Evolutionary conservation across 805 yeast genomes (phyloP), one percentile per base, ranked within the genome.

Genomic region (Saturnispora bothae): DNA sequence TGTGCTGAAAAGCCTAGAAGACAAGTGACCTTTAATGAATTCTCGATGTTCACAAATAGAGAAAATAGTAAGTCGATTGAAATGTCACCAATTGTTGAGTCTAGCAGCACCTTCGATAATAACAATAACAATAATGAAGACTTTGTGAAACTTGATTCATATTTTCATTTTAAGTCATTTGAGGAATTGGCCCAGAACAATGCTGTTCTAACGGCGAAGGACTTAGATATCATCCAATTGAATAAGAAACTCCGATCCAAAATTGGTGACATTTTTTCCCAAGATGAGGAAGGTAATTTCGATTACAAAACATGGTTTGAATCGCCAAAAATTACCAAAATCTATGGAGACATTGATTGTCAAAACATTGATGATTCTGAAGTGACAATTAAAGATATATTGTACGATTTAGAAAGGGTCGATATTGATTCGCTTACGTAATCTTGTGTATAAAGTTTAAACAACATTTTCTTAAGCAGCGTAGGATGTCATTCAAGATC

Each of bases 401-500:
- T 34, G 18, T 34, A 34, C 15, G 36, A 34, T 34, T 34, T 34
- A 19, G 36, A 34, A 19, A 34, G 36, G 15, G 30, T 34, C 18
- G 36, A 34, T 27, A 26, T 34, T n/a, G 36, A 34, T 19, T 34
- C 31, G 23, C 30, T 34, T 27, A 25, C 22, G 30, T 34, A 27
- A 34, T 17, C n/a, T 27, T 15, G 15, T 19, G 23, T 28, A 19
- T 20, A 28, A 15, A 14, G n/a, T 27, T 27, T 27, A 12, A 12
- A 12, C 9, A 27, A 28, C 16, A 28, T 32, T 9, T 10, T 20
- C 9, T 23, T 23, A 17, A 15, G 29, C 16, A 6, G 17, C 12
- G 15, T 29, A 15, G 17, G 8, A 83, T 83, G 94, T 80, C 92
- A 6, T 82, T 84, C 51, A 72, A 78, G 43, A 78, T 83, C 45